Conservation (phyloP, 768 basidiomycete species). For the Rickenella mellea region DNA sequence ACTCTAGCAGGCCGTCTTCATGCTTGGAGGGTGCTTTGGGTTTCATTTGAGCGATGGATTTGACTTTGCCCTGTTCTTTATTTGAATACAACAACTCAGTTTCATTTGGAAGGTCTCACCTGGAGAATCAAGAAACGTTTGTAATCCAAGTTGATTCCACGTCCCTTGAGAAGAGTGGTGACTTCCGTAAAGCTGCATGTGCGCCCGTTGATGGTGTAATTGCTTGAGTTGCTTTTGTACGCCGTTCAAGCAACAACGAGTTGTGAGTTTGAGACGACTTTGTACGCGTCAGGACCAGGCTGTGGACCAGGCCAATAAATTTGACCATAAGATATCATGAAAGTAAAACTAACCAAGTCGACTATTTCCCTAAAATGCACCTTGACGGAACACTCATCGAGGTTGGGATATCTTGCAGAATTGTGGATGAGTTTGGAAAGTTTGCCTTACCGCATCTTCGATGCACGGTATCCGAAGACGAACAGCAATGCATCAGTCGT, state of each 20-base stretch:
- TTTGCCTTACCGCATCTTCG: constrained; percentile 97
- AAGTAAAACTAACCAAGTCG: constrained; percentile 73
- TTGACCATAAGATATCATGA: neutral
- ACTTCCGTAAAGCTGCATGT: constrained; percentile 81
- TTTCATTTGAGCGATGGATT: constrained; percentile 98
- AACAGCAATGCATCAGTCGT: constrained; percentile 97
- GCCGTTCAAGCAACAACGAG: constrained; percentile 84
- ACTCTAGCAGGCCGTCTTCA: constrained; percentile 94
- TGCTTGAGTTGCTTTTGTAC: constrained; percentile 80
- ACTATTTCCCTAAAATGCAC: constrained; percentile 95
- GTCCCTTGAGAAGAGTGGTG: constrained; percentile 78
- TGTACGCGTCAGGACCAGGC: constrained; percentile 85
- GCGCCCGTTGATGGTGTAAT: constrained; percentile 82
- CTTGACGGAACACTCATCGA: constrained; percentile 88
- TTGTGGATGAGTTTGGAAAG: constrained; percentile 96
- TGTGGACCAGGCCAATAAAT: constrained; percentile 20
- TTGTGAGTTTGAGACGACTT: constrained; percentile 71
- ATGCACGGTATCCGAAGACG: constrained; percentile 94
- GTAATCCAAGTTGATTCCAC: constrained; percentile 94
- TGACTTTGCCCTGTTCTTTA: constrained; percentile 78
- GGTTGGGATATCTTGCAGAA: constrained; percentile 75
- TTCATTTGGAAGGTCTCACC: constrained; percentile 42
- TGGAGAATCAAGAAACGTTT: constrained; percentile 98
- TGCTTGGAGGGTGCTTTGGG: constrained; percentile 89
- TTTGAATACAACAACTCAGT: neutral